Conservation (phyloP, 2,329 filamentous ascomycete genomes). For the Graphium sp. region DNA sequence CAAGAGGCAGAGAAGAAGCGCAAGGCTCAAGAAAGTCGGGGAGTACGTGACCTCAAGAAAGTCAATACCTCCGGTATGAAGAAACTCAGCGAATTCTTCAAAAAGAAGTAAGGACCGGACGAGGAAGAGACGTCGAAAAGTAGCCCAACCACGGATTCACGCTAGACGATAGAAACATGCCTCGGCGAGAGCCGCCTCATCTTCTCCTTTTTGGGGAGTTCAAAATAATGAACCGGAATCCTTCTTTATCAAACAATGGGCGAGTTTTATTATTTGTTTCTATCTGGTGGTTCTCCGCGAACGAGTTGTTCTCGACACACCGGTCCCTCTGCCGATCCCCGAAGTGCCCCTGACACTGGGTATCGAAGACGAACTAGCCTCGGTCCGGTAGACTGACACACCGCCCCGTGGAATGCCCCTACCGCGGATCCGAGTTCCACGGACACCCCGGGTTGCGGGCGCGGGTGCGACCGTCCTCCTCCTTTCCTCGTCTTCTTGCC, state of each 20-base stretch:
- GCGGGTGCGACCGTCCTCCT: constrained; percentile 13
- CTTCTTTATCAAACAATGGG: no score
- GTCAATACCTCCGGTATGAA: constrained; percentile 88
- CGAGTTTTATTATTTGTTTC: background rate
- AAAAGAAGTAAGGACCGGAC: constrained; percentile 36
- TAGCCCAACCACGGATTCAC: no score
- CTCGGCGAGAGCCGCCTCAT: no score
- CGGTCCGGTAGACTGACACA: constrained; percentile 11
- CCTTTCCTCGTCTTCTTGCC: constrained; percentile 43
- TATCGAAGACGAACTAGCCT: constrained; percentile 11
- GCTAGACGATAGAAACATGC: no score
- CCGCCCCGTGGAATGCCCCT: constrained; percentile 3
- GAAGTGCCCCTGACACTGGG: constrained; percentile 16
- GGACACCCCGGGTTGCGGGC: constrained; percentile 12
- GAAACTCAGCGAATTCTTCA: constrained; percentile 92
- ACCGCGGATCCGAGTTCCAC: constrained; percentile 8
- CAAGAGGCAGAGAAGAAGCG: constrained; percentile 80
- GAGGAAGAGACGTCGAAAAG: background rate
- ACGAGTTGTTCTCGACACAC: background rate
- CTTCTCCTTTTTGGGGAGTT: background rate
- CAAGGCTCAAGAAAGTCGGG: constrained; percentile 58
- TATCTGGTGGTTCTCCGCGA: background rate
- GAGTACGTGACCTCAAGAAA: constrained; percentile 69
- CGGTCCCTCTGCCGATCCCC: constrained; percentile 14
- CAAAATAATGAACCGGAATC: no score